Conservation (phyloP, 495 filamentous ascomycete genomes). For the Niebla homalea region DNA sequence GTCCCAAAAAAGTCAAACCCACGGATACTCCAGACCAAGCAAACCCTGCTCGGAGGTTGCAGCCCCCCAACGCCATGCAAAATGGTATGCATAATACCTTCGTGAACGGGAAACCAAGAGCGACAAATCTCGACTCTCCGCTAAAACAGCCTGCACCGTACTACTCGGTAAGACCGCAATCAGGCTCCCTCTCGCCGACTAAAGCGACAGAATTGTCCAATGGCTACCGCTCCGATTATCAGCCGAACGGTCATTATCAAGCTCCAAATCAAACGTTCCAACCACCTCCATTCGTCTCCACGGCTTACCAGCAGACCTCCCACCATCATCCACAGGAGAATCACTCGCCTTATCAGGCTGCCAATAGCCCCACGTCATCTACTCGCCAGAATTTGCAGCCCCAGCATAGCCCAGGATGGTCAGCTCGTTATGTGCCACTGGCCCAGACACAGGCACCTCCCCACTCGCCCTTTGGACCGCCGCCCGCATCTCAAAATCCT, state of each 20-base stretch:
- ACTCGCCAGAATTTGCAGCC: conserved; percentile 17
- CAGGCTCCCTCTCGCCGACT: conserved; percentile 2
- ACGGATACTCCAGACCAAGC: conserved; percentile 13
- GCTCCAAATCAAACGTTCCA: conserved; percentile 2
- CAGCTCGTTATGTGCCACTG: conserved; percentile 21
- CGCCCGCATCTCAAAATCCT: conserved; percentile 15
- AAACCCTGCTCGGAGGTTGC: conserved; percentile 17
- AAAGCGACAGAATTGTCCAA: neutral
- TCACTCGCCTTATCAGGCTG: conserved; percentile 23
- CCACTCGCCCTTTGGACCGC: conserved; percentile 22
- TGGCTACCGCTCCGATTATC: conserved; percentile 4
- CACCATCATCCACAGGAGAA: conserved; percentile 26
- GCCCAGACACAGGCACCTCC: conserved; percentile 19
- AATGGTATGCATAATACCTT: conserved; percentile 20
- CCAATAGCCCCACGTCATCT: conserved; percentile 14
- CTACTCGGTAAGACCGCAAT: neutral
- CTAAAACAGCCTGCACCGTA: conserved; percentile 14
- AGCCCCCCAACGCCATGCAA: conserved; percentile 17
- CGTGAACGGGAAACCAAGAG: conserved; percentile 20
- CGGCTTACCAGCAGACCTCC: conserved; percentile 6
- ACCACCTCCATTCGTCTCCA: conserved; percentile 2
- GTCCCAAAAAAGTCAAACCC: conserved; percentile 22
- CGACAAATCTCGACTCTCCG: conserved; percentile 30
- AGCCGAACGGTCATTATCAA: conserved; percentile 2
- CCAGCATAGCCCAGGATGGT: conserved; percentile 17